Evolutionary conservation across 2,329 filamentous ascomycete genomes (phyloP).

Genomic region (Fonsecaea multimorphosa): DNA sequence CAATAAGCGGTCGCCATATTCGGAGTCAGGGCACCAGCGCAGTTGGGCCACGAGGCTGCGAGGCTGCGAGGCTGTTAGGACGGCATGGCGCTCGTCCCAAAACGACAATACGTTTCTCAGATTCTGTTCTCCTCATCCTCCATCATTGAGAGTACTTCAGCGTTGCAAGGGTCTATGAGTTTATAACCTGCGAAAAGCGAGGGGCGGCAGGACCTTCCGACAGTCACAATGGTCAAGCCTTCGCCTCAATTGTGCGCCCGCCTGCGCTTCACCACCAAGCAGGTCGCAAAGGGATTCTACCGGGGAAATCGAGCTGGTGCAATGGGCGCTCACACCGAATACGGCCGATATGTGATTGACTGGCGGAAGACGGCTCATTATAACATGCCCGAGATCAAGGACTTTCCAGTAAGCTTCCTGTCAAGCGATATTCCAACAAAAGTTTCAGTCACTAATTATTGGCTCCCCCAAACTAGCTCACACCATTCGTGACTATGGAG

Average conservation of each 20-base stretch:
- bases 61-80: not conserved
- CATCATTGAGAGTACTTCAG: not conserved
- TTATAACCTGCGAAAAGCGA: not conserved
- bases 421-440: not conserved
- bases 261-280: slow-evolving; percentile 78
- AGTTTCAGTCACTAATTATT: slow-evolving; percentile 27
- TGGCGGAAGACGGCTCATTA: slow-evolving; percentile 90
- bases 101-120: not conserved
- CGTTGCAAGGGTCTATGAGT: not conserved
- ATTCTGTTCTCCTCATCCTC: not conserved
- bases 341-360: slow-evolving; percentile 83
- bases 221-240: slow-evolving; percentile 37
- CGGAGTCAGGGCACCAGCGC: not conserved
- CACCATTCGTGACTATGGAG: slow-evolving; percentile 54
- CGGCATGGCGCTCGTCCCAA: not conserved
- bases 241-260: slow-evolving; percentile 33
- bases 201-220: not conserved
- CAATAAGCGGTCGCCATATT: not conserved
- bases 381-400: slow-evolving; percentile 73
- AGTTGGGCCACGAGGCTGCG: too few relatives aligned
- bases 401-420: slow-evolving; percentile 71
- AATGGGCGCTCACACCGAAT: slow-evolving; percentile 83
- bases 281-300: slow-evolving; percentile 93
- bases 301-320: slow-evolving; percentile 90
- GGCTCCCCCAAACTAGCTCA: slow-evolving; percentile 44